Conservation (phyloP, 495 filamentous ascomycete species). For the Pyrenopolyporus hunteri region DNA sequence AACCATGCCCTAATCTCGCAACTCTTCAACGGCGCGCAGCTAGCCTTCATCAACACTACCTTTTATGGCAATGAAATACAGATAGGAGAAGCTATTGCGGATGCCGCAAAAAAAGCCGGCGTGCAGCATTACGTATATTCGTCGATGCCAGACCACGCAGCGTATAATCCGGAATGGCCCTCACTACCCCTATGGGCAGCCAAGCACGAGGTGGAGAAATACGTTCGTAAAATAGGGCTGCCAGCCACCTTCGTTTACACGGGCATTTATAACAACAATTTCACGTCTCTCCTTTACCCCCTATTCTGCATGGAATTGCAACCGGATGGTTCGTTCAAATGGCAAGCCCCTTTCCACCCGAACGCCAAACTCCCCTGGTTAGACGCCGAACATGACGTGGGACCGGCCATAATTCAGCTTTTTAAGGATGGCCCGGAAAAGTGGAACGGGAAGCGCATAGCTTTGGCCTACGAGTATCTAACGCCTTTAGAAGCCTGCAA, state of each 20-base stretch:
- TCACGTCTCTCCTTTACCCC: constrained; percentile 90
- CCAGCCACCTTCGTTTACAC: constrained; percentile 93
- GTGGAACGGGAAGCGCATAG: constrained; percentile 92
- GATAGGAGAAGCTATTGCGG: constrained; percentile 84
- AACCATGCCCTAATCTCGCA: constrained; percentile 69
- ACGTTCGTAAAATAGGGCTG: constrained; percentile 80
- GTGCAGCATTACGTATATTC: constrained; percentile 94
- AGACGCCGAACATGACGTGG: constrained; percentile 95
- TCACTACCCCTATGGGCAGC: constrained; percentile 87
- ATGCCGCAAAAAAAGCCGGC: constrained; percentile 84
- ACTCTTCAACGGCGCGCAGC: constrained; percentile 81
- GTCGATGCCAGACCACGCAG: constrained; percentile 93
- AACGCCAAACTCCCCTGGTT: constrained; percentile 92
- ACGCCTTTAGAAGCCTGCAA: constrained; percentile 81
- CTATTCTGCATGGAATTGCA: constrained; percentile 92
- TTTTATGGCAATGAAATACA: constrained; percentile 93
- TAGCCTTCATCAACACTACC: constrained; percentile 98
- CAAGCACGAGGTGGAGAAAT: constrained; percentile 91
- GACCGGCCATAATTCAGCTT: constrained; percentile 91
- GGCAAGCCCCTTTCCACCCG: constrained; percentile 93
- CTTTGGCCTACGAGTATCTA: constrained; percentile 89
- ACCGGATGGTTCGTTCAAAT: constrained; percentile 82
- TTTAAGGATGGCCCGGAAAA: constrained; percentile 89
- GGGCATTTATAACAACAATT: constrained; percentile 99
- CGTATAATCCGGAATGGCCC: constrained; percentile 70